Evolutionary conservation across 164 flowering plant species (phyloP), one percentile per base, ranked within the genome.

Genomic region (Berberis thunbergii): DNA sequence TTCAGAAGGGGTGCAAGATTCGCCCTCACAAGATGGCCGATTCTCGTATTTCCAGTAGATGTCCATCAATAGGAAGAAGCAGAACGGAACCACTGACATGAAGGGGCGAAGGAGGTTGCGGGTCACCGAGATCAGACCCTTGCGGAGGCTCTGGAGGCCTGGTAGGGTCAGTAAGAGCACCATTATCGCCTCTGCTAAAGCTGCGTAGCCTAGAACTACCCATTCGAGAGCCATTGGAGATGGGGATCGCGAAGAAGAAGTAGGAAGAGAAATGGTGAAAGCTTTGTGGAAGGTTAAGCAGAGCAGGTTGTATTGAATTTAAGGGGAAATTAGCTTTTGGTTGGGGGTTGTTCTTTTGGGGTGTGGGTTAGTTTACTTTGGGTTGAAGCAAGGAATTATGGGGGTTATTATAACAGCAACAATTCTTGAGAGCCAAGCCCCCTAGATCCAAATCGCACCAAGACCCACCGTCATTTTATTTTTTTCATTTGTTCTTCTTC

Each of bases 21-120:
- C n/a, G 1, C 49, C 72, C 7, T 74, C 75, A 44, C 84, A 80
- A 13, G 63, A 1, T 1, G 80, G 84, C 3, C 72, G 66, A 6
- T 71, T 78, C 73, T 78, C 81, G 67, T 75, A 77, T 61, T 80
- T 80, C 83, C 83, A 80, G 73, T 80, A 77, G 26, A 80, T 80
- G 43, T 80, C 83, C 77, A 75, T 71, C 3, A 80, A 62, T 12
- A 80, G 56, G 58, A 80, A 80, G 62, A 77, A 50, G 54, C 81
- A 74, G 62, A 80, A 80, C 1, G 84, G 84, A 2, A 80, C 70
- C 10, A 80, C 61, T 1, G 84, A 74, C 4, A 80, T 64, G 49
- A 80, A 68, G 1, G 84, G 84, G 42, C 74, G 75, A 13, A 80
- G 69, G 43, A 79, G 70, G 59, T 62, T 78, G 4, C 70, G 67